Evolutionary conservation across 805 yeast genomes (phyloP).

Genomic region (Candida arabinofermentans): DNA sequence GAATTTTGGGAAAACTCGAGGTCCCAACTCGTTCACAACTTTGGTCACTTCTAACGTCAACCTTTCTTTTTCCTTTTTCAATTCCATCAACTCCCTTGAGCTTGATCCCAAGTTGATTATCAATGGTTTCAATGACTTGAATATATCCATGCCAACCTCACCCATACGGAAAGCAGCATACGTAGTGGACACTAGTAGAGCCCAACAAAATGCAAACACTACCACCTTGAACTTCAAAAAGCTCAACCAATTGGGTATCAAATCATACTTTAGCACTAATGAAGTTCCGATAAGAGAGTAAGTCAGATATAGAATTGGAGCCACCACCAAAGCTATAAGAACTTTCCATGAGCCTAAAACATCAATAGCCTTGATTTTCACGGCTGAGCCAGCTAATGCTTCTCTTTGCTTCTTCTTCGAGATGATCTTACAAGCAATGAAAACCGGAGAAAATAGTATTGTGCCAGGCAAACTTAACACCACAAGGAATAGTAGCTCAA

Average conservation of each 20-base stretch:
- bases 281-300: constrained; percentile 62
- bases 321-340: constrained; percentile 77
- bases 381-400: constrained; percentile 83
- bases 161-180: constrained; percentile 87
- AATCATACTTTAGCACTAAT: constrained; percentile 16
- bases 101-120: constrained; percentile 50
- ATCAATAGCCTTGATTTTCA: constrained; percentile 85
- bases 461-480: constrained; percentile 82
- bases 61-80: constrained; percentile 57
- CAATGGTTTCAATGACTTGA: constrained; percentile 80
- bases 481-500: constrained; percentile 50
- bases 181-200: constrained; percentile 66
- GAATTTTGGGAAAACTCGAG: constrained; percentile 81
- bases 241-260: constrained; percentile 12
- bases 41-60: constrained; percentile 75
- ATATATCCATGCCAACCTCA: constrained; percentile 88
- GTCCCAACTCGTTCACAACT: constrained; percentile 76
- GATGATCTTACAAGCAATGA: constrained; percentile 66
- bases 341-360: constrained; percentile 97
- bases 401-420: constrained; percentile 67
- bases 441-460: constrained; percentile 82
- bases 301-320: constrained; percentile 76
- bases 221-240: constrained; percentile 9
- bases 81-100: constrained; percentile 48
- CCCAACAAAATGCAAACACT: constrained; percentile 50